Percentiles rank a stretch among this genome's conserved stretches.
Conservation (phyloP, 2,329 filamentous ascomycete species). For the Paraphaeosphaeria minitans region DNA sequence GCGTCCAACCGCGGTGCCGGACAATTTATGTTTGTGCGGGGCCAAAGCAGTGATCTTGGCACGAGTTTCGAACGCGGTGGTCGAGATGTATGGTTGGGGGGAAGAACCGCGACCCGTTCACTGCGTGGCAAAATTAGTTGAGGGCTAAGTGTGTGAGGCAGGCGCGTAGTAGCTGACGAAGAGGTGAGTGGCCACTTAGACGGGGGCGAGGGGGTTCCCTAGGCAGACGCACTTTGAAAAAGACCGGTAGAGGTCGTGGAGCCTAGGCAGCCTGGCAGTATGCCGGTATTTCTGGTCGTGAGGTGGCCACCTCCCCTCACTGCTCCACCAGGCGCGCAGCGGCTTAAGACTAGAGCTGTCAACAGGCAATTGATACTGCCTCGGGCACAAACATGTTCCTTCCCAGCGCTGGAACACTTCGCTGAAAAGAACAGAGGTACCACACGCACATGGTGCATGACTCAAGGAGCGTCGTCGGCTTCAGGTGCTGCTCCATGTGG, state of each 20-base stretch:
- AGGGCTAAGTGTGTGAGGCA: not conserved
- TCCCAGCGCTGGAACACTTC: not conserved
- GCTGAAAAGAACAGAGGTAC: not conserved
- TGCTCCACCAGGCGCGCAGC: constrained; percentile 16
- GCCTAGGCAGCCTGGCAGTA: constrained; percentile 10
- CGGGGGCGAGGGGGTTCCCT: not conserved
- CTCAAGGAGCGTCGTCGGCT: not conserved
- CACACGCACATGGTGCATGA: constrained; percentile 2
- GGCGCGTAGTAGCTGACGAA: constrained; percentile 12
- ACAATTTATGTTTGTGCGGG: not conserved
- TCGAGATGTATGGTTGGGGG: not conserved
- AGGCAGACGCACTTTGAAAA: constrained; percentile 7
- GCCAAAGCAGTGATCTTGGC: not conserved
- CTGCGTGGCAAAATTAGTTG: constrained; percentile 5
- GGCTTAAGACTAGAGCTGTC: constrained; percentile 14
- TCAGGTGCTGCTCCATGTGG: not conserved
- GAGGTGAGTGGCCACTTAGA: not conserved
- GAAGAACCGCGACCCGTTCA: not conserved
- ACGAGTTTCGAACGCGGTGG: not conserved
- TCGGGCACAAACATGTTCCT: not conserved
- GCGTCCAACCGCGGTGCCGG: not conserved
- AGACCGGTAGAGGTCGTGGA: not conserved
- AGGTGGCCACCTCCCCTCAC: constrained; percentile 6
- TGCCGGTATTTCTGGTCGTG: constrained; percentile 11
- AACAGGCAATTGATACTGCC: not conserved